These are phyloP conservation scores for Fusarium sp. DNA, from an alignment of 2,329 filamentous ascomycete species.

Conservation along the genomic window DNA sequence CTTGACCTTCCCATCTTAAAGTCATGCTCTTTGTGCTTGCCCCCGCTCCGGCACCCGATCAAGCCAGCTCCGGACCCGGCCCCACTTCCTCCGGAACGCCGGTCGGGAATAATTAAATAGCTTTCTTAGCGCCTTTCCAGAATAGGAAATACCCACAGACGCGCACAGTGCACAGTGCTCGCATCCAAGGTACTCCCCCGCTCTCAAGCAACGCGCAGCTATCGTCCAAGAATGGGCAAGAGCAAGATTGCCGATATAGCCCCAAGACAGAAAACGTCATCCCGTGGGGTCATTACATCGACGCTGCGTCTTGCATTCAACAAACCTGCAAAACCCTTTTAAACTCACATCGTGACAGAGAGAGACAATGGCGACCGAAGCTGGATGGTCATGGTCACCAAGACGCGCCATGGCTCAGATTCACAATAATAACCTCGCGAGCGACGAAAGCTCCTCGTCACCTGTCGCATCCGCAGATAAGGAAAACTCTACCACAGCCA, in stretches of 20 bases:
- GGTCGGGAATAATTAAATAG: background rate
- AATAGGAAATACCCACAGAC: background rate
- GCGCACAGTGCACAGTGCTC: background rate
- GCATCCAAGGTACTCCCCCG: background rate
- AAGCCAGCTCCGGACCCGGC: background rate
- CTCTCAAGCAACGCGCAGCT: background rate
- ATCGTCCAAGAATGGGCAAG: background rate
- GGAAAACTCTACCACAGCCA: background rate
- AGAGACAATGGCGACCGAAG: constrained; percentile 13
- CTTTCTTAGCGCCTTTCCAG: background rate
- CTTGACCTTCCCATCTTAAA: background rate
- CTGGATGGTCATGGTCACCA: constrained; percentile 33
- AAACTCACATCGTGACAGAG: background rate
- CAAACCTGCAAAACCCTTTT: background rate
- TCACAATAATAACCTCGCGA: constrained; percentile 1
- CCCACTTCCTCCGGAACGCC: background rate
- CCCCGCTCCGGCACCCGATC: background rate
- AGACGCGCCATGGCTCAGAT: constrained; percentile 31
- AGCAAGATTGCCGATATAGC: background rate
- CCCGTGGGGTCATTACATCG: background rate
- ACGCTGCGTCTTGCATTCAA: background rate
- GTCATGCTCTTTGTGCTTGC: background rate
- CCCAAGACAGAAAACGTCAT: background rate
- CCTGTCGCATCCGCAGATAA: background rate
- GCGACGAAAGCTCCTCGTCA: background rate